Evolutionary conservation across 1,284 basidiomycete species (phyloP).

Genomic region (Phellopilus nigrolimitatus): DNA sequence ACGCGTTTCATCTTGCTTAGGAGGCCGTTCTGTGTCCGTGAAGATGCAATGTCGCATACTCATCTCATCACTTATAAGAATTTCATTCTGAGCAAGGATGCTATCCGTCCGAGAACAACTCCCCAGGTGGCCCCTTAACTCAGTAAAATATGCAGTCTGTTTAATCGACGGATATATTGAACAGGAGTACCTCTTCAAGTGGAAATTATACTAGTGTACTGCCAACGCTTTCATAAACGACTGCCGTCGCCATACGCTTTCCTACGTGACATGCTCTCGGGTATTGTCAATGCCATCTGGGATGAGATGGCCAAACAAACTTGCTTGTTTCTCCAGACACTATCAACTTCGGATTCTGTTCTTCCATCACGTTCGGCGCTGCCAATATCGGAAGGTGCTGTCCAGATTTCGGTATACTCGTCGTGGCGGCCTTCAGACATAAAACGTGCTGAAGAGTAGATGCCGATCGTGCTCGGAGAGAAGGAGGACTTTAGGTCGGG

Average conservation of each 20-base stretch:
- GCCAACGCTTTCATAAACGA: neutral
- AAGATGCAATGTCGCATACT: too few relatives aligned
- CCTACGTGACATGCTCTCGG: constrained; percentile 22
- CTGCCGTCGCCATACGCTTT: neutral
- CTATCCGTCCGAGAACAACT: too few relatives aligned
- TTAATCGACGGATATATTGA: too few relatives aligned
- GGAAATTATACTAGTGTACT: too few relatives aligned
- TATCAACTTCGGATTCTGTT: neutral
- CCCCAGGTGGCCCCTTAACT: too few relatives aligned
- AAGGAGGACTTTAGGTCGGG: constrained; percentile 28
- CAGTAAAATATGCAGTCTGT: too few relatives aligned
- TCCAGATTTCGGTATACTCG: constrained; percentile 55
- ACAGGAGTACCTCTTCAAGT: too few relatives aligned
- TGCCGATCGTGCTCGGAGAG: constrained; percentile 46
- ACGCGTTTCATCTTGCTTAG: too few relatives aligned
- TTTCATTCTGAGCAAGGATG: too few relatives aligned
- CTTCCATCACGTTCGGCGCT: constrained; percentile 24
- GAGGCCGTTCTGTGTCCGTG: too few relatives aligned
- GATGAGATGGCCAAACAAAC: constrained; percentile 56
- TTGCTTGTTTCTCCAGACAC: constrained; percentile 51
- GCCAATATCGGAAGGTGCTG: constrained; percentile 48
- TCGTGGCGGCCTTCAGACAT: constrained; percentile 53
- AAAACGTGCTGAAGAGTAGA: constrained; percentile 48
- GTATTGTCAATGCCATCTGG: constrained; percentile 52
- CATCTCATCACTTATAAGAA: too few relatives aligned